Conservation (phyloP, 1,284 basidiomycete genomes). For the Melampsora americana region DNA sequence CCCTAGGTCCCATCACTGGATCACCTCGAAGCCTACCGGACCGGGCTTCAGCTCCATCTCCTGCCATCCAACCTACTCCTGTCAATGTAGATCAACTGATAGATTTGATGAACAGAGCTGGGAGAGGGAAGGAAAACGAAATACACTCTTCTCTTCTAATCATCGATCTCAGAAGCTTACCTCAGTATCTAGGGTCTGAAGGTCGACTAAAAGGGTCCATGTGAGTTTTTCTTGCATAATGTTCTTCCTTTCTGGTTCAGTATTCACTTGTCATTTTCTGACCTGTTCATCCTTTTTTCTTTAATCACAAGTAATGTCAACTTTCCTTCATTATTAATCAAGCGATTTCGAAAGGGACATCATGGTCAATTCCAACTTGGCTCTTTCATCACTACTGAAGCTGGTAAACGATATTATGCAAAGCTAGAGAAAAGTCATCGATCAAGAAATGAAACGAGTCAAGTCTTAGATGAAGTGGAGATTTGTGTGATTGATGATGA, state of each 20-base stretch:
- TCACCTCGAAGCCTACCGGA: not conserved
- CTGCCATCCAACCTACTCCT: conserved; percentile 14
- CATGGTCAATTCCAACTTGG: conserved; percentile 46
- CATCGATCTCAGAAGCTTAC: conserved; percentile 33
- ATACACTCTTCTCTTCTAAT: conserved; percentile 3
- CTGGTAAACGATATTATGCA: conserved; percentile 46
- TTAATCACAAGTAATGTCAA: conserved; percentile 53
- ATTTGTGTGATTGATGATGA: conserved; percentile 43
- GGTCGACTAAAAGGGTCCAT: conserved; percentile 40
- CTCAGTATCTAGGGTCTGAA: conserved; percentile 29
- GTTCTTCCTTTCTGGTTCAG: not conserved
- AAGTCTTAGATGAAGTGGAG: conserved; percentile 23
- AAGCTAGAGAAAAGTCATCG: conserved; percentile 16
- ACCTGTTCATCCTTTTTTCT: conserved; percentile 52
- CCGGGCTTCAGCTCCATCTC: too few relatives aligned
- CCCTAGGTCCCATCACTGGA: not conserved
- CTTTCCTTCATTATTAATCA: conserved; percentile 49
- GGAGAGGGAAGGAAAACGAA: not conserved
- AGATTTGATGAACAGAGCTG: conserved; percentile 3
- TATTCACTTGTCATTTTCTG: not conserved
- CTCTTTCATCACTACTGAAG: conserved; percentile 49
- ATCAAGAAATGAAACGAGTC: not conserved
- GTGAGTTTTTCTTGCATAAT: conserved; percentile 9
- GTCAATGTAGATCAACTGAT: conserved; percentile 24
- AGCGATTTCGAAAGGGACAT: conserved; percentile 48